Conservation (phyloP, 768 basidiomycete genomes). For the Kwoniella sp. region DNA sequence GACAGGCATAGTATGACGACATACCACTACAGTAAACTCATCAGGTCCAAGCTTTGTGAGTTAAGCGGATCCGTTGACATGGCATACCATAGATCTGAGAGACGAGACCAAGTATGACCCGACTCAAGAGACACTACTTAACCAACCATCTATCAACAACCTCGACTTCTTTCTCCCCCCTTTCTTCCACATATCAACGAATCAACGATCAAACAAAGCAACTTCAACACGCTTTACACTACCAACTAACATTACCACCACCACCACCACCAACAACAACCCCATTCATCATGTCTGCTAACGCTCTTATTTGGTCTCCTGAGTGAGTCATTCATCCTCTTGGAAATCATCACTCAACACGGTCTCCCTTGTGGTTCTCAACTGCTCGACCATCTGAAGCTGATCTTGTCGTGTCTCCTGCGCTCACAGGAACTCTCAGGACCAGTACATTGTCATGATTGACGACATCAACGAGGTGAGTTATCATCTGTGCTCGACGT, state of each 20-base stretch:
- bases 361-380: background rate
- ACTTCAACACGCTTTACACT: background rate
- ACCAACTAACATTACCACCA: background rate
- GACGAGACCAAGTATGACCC: no score
- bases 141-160: constrained; percentile 12
- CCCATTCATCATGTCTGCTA: constrained; percentile 17
- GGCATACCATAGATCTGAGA: no score
- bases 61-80: background rate
- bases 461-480: constrained; percentile 49
- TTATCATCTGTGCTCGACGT: background rate
- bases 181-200: background rate
- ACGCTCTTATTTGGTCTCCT: constrained; percentile 22
- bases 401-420: background rate
- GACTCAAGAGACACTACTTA: background rate
- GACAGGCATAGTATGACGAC: background rate
- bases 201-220: background rate
- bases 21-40: no score
- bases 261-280: background rate
- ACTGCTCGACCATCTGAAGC: background rate
- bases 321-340: constrained; percentile 7
- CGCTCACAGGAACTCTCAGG: constrained; percentile 15
- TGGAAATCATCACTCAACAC: background rate
- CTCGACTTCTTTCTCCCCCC: background rate
- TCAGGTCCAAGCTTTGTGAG: background rate
- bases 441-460: constrained; percentile 39